Evolutionary conservation across 2,329 filamentous ascomycete species (phyloP), one percentile per base, ranked within the genome.

Genomic region (Monosporascus sp.): DNA sequence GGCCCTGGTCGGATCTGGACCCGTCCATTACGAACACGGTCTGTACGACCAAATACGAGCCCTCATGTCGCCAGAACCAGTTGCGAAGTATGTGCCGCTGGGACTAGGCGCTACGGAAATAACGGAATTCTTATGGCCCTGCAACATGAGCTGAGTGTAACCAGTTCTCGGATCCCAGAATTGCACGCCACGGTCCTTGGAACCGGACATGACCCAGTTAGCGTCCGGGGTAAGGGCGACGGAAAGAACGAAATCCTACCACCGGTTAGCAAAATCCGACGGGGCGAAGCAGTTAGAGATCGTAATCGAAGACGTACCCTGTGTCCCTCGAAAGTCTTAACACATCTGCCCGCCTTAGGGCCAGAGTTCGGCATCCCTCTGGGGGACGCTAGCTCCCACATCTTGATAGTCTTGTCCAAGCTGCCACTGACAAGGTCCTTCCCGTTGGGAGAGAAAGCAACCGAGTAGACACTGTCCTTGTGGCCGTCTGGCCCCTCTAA

Each of bases 101-200:
- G 94, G 94, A 72, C 91, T 96, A 22, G 94, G 94, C 1, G 94
- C 93, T 50, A 99, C 94, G 3, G 92, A 97, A 65, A 97, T 97
- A 63, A 99, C 94, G 11, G 91, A 96, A 74, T 97, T 97, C 80
- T 97, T 97, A 71, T 99, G 94, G 26, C 94, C 94, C 72, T 97
- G 94, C 57, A 99, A 82, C 94, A 97, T 97, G 70, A 99, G 87
- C 74, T 97, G 93, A 1, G 93, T 95, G 61, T 89, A 87, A 37
- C 93, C 94, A 20, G 91, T 97, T 64, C 87, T 83, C 20, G 94
- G 93, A 68, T 99, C 93, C 94, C 94, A 99, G 79, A 99, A 97
- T 69, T 97, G 94, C 22, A 99, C 94, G 48, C 94, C 93, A 50
- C 94, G 85, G 68, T 99, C 94, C 78, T 99, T 99, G 57, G 91